Percentiles rank a stretch among this genome's conserved stretches.
These are phyloP conservation scores for Aspergillus pseudotamarii DNA, from an alignment of 2,329 filamentous ascomycete species.

Conservation along the genomic window DNA sequence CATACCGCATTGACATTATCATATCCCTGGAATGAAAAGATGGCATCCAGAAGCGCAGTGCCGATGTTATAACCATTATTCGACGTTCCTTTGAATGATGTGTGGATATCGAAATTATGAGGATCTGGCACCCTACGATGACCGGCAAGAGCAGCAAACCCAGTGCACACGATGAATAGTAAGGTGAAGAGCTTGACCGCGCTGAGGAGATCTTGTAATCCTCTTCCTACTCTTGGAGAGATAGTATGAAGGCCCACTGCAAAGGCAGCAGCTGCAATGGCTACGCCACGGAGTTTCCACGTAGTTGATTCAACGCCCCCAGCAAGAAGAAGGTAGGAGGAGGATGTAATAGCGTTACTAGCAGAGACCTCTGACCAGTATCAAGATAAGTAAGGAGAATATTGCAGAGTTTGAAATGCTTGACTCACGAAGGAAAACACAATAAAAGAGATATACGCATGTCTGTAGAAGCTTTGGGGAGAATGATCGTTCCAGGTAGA, in stretches of 20 bases:
- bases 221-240: conserved; percentile 43
- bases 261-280: conserved; percentile 29
- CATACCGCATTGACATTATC: conserved; percentile 22
- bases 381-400: background rate
- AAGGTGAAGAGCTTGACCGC: conserved; percentile 51
- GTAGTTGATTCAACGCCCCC: conserved; percentile 25
- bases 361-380: conserved; percentile 19
- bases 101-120: conserved; percentile 42
- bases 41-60: conserved; percentile 36
- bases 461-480: conserved; percentile 51
- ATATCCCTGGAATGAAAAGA: conserved; percentile 51
- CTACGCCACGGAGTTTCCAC: conserved; percentile 31
- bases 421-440: conserved; percentile 40
- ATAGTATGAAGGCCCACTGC: conserved; percentile 48
- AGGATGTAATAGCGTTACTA: conserved; percentile 28
- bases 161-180: conserved; percentile 46
- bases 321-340: conserved; percentile 28
- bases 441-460: conserved; percentile 52
- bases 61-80: conserved; percentile 26
- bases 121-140: conserved; percentile 41
- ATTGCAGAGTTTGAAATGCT: background rate
- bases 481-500: conserved; percentile 53
- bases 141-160: conserved; percentile 42
- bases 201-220: conserved; percentile 49
- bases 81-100: conserved; percentile 23